A percentile compares a stretch with the other conserved stretches of the same genome.
Conservation (phyloP, 1,284 basidiomycete species). For the Papiliotrema flavescens region DNA sequence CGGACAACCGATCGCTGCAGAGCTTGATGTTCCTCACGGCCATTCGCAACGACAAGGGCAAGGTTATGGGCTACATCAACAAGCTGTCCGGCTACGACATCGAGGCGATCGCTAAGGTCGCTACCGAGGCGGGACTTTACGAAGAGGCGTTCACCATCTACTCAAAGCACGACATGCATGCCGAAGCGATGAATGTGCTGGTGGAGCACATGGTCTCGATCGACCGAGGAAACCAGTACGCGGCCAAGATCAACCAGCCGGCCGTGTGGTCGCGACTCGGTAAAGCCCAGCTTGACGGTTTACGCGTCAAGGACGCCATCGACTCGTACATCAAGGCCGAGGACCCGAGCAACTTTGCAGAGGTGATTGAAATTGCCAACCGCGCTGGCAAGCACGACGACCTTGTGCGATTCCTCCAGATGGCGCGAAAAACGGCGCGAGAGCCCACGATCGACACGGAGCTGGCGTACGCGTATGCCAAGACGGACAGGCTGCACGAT, state of each 20-base stretch:
- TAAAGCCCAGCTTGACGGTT: constrained; percentile 98
- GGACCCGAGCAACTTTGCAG: constrained; percentile 90
- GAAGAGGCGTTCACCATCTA: constrained; percentile 97
- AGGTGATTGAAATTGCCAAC: constrained; percentile 95
- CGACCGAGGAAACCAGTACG: constrained; percentile 93
- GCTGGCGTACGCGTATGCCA: constrained; percentile 92
- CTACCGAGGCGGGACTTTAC: constrained; percentile 91
- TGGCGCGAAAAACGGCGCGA: constrained; percentile 96
- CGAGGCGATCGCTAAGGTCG: constrained; percentile 93
- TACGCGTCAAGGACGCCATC: constrained; percentile 97
- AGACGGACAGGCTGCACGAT: constrained; percentile 93
- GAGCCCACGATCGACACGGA: constrained; percentile 99
- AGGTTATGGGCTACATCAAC: constrained; percentile 98
- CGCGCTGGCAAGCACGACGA: constrained; percentile 98
- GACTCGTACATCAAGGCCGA: constrained; percentile 99
- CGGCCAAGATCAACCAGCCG: constrained; percentile 93
- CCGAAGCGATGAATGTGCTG: constrained; percentile 92
- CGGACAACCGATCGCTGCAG: constrained; percentile 93
- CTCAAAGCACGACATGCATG: constrained; percentile 91
- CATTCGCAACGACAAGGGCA: constrained; percentile 96
- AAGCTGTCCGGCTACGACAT: constrained; percentile 94
- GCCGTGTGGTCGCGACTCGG: constrained; percentile 96
- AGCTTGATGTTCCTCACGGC: constrained; percentile 93
- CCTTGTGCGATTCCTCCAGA: constrained; percentile 94
- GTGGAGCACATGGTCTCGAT: constrained; percentile 98